Evolutionary conservation across 2,329 filamentous ascomycete genomes (phyloP), one percentile per base, ranked within the genome.

Genomic region (Penicillium vulpinum): DNA sequence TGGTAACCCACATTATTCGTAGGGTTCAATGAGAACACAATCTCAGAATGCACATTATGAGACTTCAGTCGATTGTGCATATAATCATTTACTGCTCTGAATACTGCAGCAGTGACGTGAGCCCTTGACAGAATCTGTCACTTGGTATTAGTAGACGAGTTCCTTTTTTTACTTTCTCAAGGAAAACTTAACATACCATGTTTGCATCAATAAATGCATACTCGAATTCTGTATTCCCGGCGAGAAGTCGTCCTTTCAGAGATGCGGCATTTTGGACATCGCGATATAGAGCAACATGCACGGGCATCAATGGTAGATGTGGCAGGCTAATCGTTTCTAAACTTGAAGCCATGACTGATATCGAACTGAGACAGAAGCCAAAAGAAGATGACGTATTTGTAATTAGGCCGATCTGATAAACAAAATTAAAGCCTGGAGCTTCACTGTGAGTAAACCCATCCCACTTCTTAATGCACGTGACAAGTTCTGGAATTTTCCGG

Each of bases 191-290:
- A 51, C 82, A 59, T 81, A 92, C 88, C 73, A 90, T 85, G 44
- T 85, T 86, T 21, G 92, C 92, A 76, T 99, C 93, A 45, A 99
- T 84, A 64, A 99, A 89, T 33, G 92, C 92, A 80, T 97, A 97
- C 75, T 97, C 92, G 67, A 92, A 97, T 9, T 88, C 87, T 11
- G 85, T 70, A 70, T 97, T 96, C 51, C 90, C 89, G 6, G 85
- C 83, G n/a, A 97, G 81, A 5, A 99, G 85, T 77, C 97, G 92
- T 65, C 88, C 81, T 51, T 92, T 88, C 41, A 99, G 80, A 69
- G 88, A 92, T 0, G 83, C 76, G 11, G 91, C 84, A 73, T 99
- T 99, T 60, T 83, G 73, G 55, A 97, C 85, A 71, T 90, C 79
- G 22, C 80, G 83, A 78, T 94, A 97, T 31, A 96, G 78, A 41